Conservation (phyloP, 371 early-diverging fungal species). For the Rhizopus arrhizus region DNA sequence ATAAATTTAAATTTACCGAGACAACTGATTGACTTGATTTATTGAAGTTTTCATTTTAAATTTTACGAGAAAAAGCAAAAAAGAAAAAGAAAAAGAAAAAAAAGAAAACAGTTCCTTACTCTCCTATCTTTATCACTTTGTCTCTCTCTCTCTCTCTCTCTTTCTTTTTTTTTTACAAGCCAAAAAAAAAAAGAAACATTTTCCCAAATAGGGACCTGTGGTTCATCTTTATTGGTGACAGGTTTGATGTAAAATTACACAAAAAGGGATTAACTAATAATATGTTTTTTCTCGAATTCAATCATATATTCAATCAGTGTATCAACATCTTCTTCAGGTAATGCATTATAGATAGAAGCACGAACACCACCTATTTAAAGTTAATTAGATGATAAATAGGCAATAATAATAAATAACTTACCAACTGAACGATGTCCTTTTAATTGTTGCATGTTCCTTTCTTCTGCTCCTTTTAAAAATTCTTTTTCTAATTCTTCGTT, state of each 20-base stretch:
- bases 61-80: background rate
- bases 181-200: background rate
- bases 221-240: conserved; percentile 16
- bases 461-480: conserved; percentile 83
- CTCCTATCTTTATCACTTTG: too few relatives aligned
- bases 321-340: conserved; percentile 82
- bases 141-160: too few relatives aligned
- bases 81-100: background rate
- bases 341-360: conserved; percentile 92
- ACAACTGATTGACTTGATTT: background rate
- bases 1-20: conserved; percentile 3
- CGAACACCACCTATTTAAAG: conserved; percentile 81
- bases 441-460: conserved; percentile 79
- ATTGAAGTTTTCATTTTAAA: background rate
- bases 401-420: conserved; percentile 11
- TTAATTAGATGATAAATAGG: background rate
- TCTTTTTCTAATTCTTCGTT: conserved; percentile 72
- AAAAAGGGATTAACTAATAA: conserved; percentile 3
- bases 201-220: conserved; percentile 2
- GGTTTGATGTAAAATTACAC: conserved; percentile 3
- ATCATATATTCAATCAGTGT: conserved; percentile 75
- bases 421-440: conserved; percentile 90
- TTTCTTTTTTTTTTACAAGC: too few relatives aligned
- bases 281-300: conserved; percentile 67
- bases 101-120: background rate